Conservation (phyloP, 2,329 filamentous ascomycete species). For the Leptographium procerum region DNA sequence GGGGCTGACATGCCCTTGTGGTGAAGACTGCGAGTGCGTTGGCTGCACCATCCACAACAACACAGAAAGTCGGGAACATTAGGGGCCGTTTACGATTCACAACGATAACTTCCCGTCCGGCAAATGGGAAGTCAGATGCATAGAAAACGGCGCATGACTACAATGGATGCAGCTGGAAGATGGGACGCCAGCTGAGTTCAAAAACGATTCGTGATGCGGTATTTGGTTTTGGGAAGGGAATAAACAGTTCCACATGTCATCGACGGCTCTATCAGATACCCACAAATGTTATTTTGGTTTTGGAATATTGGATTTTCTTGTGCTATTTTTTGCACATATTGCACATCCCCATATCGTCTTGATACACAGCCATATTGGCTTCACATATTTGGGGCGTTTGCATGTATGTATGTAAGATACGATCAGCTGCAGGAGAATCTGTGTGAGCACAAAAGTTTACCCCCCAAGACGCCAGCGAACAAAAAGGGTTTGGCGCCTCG, state of each 20-base stretch:
- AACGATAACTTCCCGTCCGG: background rate
- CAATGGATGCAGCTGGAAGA: background rate
- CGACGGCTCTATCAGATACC: background rate
- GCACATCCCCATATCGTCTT: too few relatives aligned
- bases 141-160: background rate
- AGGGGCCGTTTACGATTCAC: too few relatives aligned
- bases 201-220: background rate
- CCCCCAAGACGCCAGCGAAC: background rate
- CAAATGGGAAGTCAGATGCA: background rate
- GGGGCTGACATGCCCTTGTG: slow-evolving; percentile 42
- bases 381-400: too few relatives aligned
- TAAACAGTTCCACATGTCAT: background rate
- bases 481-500: background rate
- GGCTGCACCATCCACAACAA: slow-evolving; percentile 57
- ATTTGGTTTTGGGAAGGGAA: background rate
- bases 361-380: too few relatives aligned
- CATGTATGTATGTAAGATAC: too few relatives aligned
- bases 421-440: too few relatives aligned
- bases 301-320: background rate
- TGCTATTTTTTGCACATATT: too few relatives aligned
- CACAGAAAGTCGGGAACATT: background rate
- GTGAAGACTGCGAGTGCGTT: slow-evolving; percentile 54
- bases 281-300: background rate
- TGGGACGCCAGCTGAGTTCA: background rate
- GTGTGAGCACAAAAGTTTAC: too few relatives aligned